Conservation (phyloP, 208 protist genomes). For the Acanthamoeba royreba region DNA sequence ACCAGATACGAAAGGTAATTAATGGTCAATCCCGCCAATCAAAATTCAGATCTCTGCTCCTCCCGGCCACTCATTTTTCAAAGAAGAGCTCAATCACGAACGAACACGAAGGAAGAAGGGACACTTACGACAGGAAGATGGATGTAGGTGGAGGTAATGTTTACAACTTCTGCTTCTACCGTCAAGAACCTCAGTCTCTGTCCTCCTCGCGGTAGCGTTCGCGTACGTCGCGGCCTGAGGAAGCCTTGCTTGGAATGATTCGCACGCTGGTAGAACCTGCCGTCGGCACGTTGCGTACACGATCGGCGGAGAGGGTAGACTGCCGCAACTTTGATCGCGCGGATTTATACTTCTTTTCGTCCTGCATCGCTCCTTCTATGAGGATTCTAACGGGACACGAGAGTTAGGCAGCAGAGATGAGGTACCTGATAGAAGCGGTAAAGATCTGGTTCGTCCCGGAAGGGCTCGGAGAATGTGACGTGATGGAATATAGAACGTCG, state of each 20-base stretch:
- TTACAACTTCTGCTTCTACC: no score
- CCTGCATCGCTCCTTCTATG: background rate
- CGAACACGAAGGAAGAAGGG: no score
- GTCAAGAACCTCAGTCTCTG: no score
- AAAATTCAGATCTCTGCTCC: no score
- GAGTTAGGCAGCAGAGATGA: background rate
- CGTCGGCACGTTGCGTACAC: background rate
- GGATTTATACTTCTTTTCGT: background rate
- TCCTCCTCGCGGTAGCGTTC: background rate
- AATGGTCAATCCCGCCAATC: no score
- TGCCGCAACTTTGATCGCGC: background rate
- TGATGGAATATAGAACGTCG: constrained; percentile 11
- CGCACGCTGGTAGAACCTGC: background rate
- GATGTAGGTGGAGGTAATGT: no score
- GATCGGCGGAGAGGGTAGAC: background rate
- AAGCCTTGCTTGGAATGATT: background rate
- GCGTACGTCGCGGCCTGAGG: background rate
- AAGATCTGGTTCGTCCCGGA: background rate
- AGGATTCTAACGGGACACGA: background rate
- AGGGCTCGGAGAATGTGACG: background rate
- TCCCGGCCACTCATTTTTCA: no score
- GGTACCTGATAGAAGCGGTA: background rate
- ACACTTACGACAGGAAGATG: no score
- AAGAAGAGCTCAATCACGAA: no score
- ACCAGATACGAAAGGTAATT: no score